phyloP scores from a whole-genome alignment of 306 rosid species.

The Trifolium pratense region DNA sequence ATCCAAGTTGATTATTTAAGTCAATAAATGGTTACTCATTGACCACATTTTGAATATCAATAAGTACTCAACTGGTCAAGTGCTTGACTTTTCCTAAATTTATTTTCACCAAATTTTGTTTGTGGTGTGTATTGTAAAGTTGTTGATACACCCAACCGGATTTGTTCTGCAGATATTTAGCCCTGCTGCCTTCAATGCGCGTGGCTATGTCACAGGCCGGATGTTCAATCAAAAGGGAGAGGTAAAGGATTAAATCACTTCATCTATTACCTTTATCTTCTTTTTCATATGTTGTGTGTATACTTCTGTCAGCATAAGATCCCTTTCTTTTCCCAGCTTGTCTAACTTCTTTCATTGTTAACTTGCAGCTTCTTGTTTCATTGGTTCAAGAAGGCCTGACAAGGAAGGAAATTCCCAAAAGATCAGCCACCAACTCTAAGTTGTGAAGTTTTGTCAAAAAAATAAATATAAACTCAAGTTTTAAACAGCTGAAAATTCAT shows the following conservation, averaged over 20 bases:
- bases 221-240: constrained; percentile 92
- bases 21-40: constrained; percentile 25
- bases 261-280: constrained; percentile 6
- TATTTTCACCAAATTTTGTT: neutral
- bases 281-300: neutral
- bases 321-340: constrained; percentile 17
- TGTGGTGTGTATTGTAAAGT: neutral
- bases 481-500: constrained; percentile 46
- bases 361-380: constrained; percentile 59
- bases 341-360: constrained; percentile 24
- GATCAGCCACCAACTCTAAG: constrained; percentile 53
- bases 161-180: constrained; percentile 57
- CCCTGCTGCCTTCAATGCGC: constrained; percentile 65
- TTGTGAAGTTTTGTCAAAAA: constrained; percentile 48
- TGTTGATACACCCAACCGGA: constrained; percentile 36
- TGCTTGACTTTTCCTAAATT: neutral
- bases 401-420: constrained; percentile 46
- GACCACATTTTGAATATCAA: constrained; percentile 5
- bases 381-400: constrained; percentile 83
- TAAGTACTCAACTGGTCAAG: constrained; percentile 9
- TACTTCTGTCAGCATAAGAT: constrained; percentile 5
- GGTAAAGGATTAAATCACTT: constrained; percentile 52
- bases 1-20: constrained; percentile 11
- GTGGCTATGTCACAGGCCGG: constrained; percentile 70
- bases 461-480: constrained; percentile 38